Base-by-base conservation (phyloP, 2,329 filamentous ascomycete species). In the Fusarium denticulatum region DNA sequence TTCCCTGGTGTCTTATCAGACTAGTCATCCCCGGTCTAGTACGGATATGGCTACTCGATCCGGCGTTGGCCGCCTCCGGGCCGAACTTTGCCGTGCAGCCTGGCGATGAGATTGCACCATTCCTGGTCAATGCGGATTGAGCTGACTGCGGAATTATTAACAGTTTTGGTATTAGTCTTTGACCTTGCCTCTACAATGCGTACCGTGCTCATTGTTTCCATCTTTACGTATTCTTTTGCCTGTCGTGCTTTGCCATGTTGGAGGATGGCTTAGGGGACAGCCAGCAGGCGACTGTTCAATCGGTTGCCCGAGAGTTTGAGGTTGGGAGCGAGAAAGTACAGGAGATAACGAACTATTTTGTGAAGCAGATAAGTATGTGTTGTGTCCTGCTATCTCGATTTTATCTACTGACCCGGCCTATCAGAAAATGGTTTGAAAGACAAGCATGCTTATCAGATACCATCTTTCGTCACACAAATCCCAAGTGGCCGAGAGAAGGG, bases 381-480 rank as follows among this genome's bases (percentile, higher is more conserved):
- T 24, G 22, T 24, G 8, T 13, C 9, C 14, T 32, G 32, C 18
- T 37, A 30, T 20, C 24, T 13, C 4, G 14, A 15, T 18, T 28
- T 16, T 66, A 32, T 43, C 26, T 24, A 13, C 64, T 67, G 32
- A 67, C 39, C 32, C 13, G 32, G 20, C 36, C 45, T 47, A 67
- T 67, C 64, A 67, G 65, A 67, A n/a, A 30, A 52, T 67, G 65
- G 65, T 7, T 34, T 67, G 8, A 52, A 53, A 47, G 46, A 26
- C 63, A 67, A 67, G 53, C 46, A 61, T 53, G 50, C 65, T 67
- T 67, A 67, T 67, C 53, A 67, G 63, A 67, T 67, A 67, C 65
- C 65, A 5, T 67, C 63, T 2, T 67, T 67, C 13, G 63, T 67
- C 40, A 67, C 63, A 0, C 40, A 67, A 20, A 67, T 67, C 37